These are phyloP conservation scores for Dryas alaskensis DNA, from an alignment of 306 rosid genomes.

Conservation along the genomic window DNA sequence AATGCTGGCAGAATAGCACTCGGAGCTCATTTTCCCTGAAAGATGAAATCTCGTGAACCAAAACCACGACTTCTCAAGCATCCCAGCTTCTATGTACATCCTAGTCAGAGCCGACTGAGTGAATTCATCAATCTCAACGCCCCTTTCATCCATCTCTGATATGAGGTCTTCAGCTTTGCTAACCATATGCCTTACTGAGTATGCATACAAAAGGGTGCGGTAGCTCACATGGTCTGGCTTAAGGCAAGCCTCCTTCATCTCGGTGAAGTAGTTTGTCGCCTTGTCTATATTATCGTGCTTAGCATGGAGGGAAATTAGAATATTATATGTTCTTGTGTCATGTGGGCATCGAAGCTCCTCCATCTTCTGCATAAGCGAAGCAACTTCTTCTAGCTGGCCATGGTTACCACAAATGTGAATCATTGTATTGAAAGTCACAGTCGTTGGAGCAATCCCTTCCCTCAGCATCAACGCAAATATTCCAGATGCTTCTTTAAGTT, in stretches of 20 bases:
- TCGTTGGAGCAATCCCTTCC: conserved; percentile 70
- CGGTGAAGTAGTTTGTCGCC: conserved; percentile 52
- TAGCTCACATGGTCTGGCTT: conserved; percentile 65
- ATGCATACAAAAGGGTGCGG: conserved; percentile 66
- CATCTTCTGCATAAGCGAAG: conserved; percentile 60
- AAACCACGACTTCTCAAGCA: conserved; percentile 67
- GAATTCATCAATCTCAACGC: conserved; percentile 67
- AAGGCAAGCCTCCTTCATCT: conserved; percentile 59
- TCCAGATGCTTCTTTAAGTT: conserved; percentile 51
- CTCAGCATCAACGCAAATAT: conserved; percentile 72
- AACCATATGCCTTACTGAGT: conserved; percentile 70
- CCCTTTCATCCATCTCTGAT: conserved; percentile 63
- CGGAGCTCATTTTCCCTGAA: conserved; percentile 55
- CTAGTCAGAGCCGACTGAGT: conserved; percentile 74
- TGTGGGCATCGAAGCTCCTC: conserved; percentile 59
- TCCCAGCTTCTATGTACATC: conserved; percentile 62
- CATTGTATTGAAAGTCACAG: conserved; percentile 77
- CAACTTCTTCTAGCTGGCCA: conserved; percentile 50
- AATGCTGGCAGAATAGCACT: conserved; percentile 72
- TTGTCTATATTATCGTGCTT: conserved; percentile 51
- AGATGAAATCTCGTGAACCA: conserved; percentile 73
- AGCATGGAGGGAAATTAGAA: conserved; percentile 55
- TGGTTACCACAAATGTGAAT: conserved; percentile 76
- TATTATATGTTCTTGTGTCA: conserved; percentile 72
- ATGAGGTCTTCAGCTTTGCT: conserved; percentile 55